Conservation (phyloP, 2,329 filamentous ascomycete species). For the Elsinoe australis region DNA sequence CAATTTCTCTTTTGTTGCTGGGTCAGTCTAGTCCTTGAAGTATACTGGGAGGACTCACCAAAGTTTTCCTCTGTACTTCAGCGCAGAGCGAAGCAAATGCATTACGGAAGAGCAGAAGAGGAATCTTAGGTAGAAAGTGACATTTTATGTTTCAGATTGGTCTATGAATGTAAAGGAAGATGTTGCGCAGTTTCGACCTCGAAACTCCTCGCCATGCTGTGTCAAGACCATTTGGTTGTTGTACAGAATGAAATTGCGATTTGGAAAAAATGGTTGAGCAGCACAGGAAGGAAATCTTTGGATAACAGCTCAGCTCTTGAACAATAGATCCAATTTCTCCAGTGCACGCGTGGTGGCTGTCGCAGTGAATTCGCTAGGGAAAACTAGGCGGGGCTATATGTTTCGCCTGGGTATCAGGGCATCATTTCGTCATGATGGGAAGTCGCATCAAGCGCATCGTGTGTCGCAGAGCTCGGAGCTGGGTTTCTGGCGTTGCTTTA, state of each 20-base stretch:
- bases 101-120: too few species aligned
- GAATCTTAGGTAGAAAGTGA: constrained; percentile 1
- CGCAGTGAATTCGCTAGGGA: not conserved
- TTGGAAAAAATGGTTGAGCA: not conserved
- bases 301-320: constrained; percentile 13
- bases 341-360: not conserved
- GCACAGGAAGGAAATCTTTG: not conserved
- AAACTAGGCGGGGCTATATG: not conserved
- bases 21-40: too few species aligned
- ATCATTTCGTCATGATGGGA: constrained; percentile 12
- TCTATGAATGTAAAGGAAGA: too few species aligned
- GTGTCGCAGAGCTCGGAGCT: too few species aligned
- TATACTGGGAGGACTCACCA: too few species aligned
- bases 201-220: constrained; percentile 7
- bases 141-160: constrained; percentile 4
- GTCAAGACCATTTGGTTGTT: not conserved
- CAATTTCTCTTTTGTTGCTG: not conserved
- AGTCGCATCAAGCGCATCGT: not conserved
- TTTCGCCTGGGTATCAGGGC: constrained; percentile 12
- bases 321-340: constrained; percentile 12
- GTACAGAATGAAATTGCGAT: not conserved
- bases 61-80: too few species aligned
- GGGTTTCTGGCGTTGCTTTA: too few species aligned
- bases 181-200: too few species aligned
- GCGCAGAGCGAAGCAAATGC: too few species aligned